A percentile compares a stretch with the other conserved stretches of the same genome.
These are phyloP conservation scores for Begonia fuchsioides DNA, from an alignment of 306 rosid species.

Conservation along the genomic window DNA sequence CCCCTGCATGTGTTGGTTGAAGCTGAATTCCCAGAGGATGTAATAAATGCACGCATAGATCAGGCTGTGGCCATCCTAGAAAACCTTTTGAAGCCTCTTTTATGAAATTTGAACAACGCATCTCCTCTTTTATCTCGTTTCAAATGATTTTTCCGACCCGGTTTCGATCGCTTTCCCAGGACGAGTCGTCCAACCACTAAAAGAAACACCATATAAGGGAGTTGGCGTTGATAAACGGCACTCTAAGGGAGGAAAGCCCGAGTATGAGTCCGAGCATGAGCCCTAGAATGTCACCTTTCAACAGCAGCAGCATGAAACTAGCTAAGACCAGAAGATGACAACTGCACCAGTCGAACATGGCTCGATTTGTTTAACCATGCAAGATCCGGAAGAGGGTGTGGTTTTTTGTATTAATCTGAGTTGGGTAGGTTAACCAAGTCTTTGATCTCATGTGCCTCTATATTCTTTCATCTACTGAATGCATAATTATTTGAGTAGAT, in stretches of 20 bases:
- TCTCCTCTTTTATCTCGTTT: background rate
- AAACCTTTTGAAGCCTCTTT: constrained; percentile 88
- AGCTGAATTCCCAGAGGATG: constrained; percentile 86
- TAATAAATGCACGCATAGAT: constrained; percentile 63
- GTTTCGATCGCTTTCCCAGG: constrained; percentile 19
- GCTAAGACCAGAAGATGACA: constrained; percentile 72
- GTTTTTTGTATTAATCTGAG: too few species aligned
- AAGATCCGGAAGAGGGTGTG: too few species aligned
- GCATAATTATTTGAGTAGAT: too few species aligned
- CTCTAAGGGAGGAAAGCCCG: constrained; percentile 87
- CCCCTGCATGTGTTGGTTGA: constrained; percentile 79
- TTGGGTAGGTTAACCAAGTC: too few species aligned
- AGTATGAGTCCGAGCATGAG: constrained; percentile 96
- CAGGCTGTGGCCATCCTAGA: constrained; percentile 73
- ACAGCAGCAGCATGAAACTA: constrained; percentile 73
- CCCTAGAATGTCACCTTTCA: constrained; percentile 87
- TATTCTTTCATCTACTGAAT: too few species aligned
- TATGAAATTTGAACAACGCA: constrained; percentile 18
- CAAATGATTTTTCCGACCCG: background rate
- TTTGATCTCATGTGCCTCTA: too few species aligned
- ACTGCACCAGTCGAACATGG: background rate
- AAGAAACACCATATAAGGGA: constrained; percentile 87
- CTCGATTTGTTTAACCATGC: too few species aligned
- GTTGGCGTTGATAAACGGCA: constrained; percentile 75
- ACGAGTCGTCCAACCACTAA: constrained; percentile 79